Evolutionary conservation across 1,284 basidiomycete species (phyloP), one percentile per base, ranked within the genome.

Genomic region (Coniophora puteana): DNA sequence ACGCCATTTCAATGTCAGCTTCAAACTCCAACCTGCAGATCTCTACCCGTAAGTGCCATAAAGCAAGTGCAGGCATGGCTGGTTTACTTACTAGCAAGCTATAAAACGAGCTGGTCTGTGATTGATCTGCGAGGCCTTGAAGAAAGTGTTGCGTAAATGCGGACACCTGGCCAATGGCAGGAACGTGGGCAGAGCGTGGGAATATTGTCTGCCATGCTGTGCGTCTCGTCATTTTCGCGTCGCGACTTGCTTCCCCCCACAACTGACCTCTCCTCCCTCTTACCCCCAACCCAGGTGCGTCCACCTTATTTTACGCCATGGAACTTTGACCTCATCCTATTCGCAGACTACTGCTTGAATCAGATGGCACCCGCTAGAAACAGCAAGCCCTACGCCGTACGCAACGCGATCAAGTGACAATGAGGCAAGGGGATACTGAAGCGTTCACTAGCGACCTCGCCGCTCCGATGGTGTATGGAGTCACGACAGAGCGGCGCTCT

Each of bases 401-500:
- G 26, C 2, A 29, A 24, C 14, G 35, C 30, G 8, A 36, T 39
- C n/a, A n/a, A n/a, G n/a, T n/a, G n/a, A n/a, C n/a, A n/a, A n/a
- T 33, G 16, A 3, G 12, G 4, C 24, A 2, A 13, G 10, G 11
- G 8, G 13, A 4, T 22, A 28, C 6, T 4, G 28, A 8, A 21
- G 21, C 35, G 46, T 36, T 44, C 13, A 4, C 14, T 24, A 63
- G 61, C 61, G 58, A 18, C 56, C 61, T 40, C 61, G 56, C 47
- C 56, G 52, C 11, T 62, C 66, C 4, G 71, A 83, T 36, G 82
- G 76, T 45, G 71, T 76, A 56, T 88, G 85, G 85, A 55, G 80
- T 31, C 85, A 89, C 59, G 82, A 85, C 71, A 81, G 72, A 59
- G 80, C 82, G 38, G 80, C 80, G 11, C 58, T 41, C 61, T 63